These are phyloP conservation scores for Colletotrichum lentis DNA, from an alignment of 2,329 filamentous ascomycete genomes.

Conservation along the genomic window DNA sequence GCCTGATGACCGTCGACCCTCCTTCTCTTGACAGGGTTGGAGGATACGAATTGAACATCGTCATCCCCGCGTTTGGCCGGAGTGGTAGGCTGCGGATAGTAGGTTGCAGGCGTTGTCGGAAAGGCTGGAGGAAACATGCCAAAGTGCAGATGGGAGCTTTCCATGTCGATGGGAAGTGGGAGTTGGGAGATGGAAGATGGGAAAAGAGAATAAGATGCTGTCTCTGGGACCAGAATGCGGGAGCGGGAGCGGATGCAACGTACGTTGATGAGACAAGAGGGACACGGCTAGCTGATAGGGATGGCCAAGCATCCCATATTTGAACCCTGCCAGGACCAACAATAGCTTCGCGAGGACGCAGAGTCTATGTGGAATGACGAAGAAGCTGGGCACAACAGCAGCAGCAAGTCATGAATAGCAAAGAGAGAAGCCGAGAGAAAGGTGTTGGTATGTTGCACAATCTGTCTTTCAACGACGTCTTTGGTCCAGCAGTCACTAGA, in stretches of 20 bases:
- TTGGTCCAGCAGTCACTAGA: conserved; percentile 23
- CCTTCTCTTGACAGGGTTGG: conserved; percentile 53
- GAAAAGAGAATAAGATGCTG: conserved; percentile 3
- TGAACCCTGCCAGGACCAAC: conserved; percentile 30
- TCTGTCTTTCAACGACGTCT: conserved; percentile 33
- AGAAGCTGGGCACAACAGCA: conserved; percentile 17
- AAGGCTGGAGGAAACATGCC: conserved; percentile 32
- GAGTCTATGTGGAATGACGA: conserved; percentile 32
- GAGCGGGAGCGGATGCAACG: conserved; percentile 30
- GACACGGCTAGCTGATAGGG: conserved; percentile 19
- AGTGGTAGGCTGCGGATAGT: conserved; percentile 8
- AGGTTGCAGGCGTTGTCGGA: conserved; percentile 1
- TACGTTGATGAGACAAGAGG: conserved; percentile 26
- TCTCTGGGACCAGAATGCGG: conserved; percentile 17
- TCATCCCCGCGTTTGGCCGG: conserved; percentile 48
- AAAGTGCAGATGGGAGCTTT: conserved; percentile 19
- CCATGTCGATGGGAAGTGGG: conserved; percentile 8
- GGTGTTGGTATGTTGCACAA: conserved; percentile 29
- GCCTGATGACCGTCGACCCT: conserved; percentile 20
- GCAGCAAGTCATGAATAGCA: conserved; percentile 29
- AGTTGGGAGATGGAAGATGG: neutral
- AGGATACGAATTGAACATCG: conserved; percentile 56
- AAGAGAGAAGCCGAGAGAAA: conserved; percentile 34
- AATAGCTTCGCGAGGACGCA: conserved; percentile 9
- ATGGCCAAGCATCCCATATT: conserved; percentile 34